Conservation (phyloP, 495 filamentous ascomycete species). For the Aspergillus heteromorphus region DNA sequence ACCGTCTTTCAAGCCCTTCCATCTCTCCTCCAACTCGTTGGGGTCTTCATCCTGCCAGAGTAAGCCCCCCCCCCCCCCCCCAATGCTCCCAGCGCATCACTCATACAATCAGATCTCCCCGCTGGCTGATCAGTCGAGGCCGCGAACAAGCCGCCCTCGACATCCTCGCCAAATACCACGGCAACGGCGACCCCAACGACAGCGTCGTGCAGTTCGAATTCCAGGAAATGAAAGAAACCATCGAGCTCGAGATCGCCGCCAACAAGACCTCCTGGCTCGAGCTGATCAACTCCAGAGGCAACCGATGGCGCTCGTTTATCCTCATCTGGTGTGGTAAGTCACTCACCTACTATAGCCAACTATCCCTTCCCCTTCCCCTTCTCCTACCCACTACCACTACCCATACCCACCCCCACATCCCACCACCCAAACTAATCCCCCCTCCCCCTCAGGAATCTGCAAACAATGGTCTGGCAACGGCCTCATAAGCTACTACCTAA, state of each 20-base stretch:
- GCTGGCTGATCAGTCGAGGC: constrained; percentile 35
- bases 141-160: constrained; percentile 30
- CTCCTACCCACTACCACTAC: background rate
- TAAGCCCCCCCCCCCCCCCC: background rate
- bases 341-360: background rate
- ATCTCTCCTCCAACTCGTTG: constrained; percentile 33
- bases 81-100: background rate
- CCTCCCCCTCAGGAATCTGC: constrained; percentile 46
- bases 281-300: constrained; percentile 59
- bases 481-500: constrained; percentile 56
- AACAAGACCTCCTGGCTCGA: constrained; percentile 34
- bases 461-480: constrained; percentile 63
- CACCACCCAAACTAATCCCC: background rate
- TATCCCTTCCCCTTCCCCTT: constrained; percentile 22
- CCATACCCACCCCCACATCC: background rate
- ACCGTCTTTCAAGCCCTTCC: constrained; percentile 58
- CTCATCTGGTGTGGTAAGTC: background rate
- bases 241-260: constrained; percentile 23
- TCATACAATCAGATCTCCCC: constrained; percentile 8
- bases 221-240: constrained; percentile 21
- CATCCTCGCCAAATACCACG: constrained; percentile 30
- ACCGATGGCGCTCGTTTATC: constrained; percentile 53
- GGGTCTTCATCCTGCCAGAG: constrained; percentile 36
- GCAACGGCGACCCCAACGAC: constrained; percentile 14
- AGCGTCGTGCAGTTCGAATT: constrained; percentile 21